Base-by-base conservation (phyloP, 1,139 yeast species). In the Suhomyces maxii region DNA sequence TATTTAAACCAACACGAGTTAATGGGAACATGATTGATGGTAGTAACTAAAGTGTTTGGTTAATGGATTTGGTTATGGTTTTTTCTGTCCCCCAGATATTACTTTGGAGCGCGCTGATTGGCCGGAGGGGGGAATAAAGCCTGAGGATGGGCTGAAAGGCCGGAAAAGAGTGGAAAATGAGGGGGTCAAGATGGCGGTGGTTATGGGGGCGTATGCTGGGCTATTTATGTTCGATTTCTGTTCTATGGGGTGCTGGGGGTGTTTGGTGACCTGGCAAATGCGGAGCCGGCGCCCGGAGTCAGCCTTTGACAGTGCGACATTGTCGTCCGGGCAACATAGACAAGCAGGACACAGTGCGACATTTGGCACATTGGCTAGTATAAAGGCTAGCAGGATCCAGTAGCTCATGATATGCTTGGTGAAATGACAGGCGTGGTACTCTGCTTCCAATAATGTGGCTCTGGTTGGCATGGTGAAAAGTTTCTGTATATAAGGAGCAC, bases 1-100 rank as follows among this genome's bases (percentile, higher is more conserved):
- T 39, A 58, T 50, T 53, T 49, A 67, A 58, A 26, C 71, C 71
- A 42, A 65, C 55, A 59, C 70, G 67, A 36, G 45, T 36, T 30
- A 45, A 45, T 25, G 68, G 60, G 50, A 67, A 63, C 73, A 68
- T 68, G 44, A 37, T 42, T 33, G 42, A 31, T 41, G 44, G 30
- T 33, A 34, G 39, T 9, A 9, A 9, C 31, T 9, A 28, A 28
- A 28, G 31, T 41, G 39, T 28, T 32, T 32, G 34, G 46, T 39
- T 26, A 10, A 12, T 26, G 32, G 23, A 39, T n/a, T 38, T 41
- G 47, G 35, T 36, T 11, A 28, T 44, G 39, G 39, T 39, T 49
- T 42, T 44, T 49, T 37, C 44, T 41, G 31, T 28, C 31, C 50
- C 50, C 52, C 52, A 48, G 49, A 47, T 45, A 48, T 48, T 46